Conservation (phyloP, 768 basidiomycete species). For the Suillus hirtellus region DNA sequence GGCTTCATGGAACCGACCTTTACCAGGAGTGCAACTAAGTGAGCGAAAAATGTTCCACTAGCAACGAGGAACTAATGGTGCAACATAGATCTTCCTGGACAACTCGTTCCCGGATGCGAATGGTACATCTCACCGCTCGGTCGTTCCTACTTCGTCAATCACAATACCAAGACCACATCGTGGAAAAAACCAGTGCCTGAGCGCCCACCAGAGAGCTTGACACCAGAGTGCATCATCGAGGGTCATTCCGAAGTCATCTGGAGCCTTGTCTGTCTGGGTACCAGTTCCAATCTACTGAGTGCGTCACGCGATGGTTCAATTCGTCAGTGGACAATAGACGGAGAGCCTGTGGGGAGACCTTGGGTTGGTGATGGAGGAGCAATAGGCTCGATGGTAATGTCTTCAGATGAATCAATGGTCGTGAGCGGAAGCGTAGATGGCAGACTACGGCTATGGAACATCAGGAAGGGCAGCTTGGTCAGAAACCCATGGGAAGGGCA, state of each 20-base stretch:
- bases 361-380: not conserved
- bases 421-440: no score
- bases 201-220: not conserved
- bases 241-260: not conserved
- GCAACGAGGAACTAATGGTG: not conserved
- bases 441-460: no score
- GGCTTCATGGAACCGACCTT: not conserved
- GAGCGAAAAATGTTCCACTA: not conserved
- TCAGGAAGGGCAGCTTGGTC: no score
- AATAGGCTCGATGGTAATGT: no score
- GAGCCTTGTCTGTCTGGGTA: not conserved
- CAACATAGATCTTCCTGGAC: not conserved
- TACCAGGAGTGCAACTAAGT: not conserved
- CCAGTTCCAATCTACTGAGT: not conserved
- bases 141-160: not conserved
- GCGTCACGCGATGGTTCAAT: not conserved
- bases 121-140: not conserved
- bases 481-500: no score
- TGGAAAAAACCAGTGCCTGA: not conserved
- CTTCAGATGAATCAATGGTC: no score
- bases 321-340: not conserved
- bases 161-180: not conserved
- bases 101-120: not conserved
- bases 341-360: not conserved
- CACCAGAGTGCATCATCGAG: not conserved